Evolutionary conservation across 371 early-diverging fungal species (phyloP), one percentile per base, ranked within the genome.

Genomic region (Mucor mucedo): DNA sequence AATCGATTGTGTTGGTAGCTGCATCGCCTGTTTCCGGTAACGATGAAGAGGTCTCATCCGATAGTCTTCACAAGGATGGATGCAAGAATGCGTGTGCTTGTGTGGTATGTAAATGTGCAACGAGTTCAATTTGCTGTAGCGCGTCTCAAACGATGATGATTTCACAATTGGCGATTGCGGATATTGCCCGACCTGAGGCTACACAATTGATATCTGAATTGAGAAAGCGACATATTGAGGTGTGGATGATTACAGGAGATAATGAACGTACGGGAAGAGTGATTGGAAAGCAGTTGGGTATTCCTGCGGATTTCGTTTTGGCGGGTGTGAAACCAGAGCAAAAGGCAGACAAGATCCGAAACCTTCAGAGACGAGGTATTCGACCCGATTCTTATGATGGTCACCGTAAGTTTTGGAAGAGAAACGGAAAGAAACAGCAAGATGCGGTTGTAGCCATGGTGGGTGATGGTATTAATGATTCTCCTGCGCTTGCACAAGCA

Each of bases 401-500:
- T 1, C 27, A 9, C 13, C 11, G 38, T 8, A 7, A 6, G 6
- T 56, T 57, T 21, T 61, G 70, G 58, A 70, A 55, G 40, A 44
- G 83, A 84, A 21, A 69, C 63, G 40, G 47, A 2, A n/a, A 47
- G 85, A 87, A 61, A 7, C 50, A 53, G 5, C 86, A 62, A 14
- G 11, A 38, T 2, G 67, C 77, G 0, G 74, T 83, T 3, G 95
- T 98, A 14, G 97, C 95, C 9, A 95, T 98, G 95, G 89, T 96
- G 16, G 99, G 99, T 32, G 98, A 98, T 77, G 98, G 98, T 13
- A 95, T 95, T 70, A 98, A 96, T 69, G 98, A 96, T 77, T 89
- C 94, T 1, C 91, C 93, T 38, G 97, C 97, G 0, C 76, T 98
- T 4, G 94, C 92, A 14, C 90, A 88, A 70, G 90, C 96, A 5